Conservation (phyloP, 345 rosid genomes). For the Lepidium aucheri region DNA sequence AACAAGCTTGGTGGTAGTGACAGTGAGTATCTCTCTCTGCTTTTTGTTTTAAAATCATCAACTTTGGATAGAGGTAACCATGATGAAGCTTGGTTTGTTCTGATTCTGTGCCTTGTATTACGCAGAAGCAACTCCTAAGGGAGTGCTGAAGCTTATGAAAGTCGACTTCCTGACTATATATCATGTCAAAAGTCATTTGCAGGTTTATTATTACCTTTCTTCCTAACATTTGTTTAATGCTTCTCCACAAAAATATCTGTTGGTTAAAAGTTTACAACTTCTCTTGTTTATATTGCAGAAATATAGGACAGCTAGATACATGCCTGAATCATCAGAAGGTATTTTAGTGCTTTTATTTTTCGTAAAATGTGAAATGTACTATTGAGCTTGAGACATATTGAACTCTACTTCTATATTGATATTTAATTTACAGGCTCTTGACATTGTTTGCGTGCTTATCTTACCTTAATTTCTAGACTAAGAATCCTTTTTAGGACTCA, state of each 20-base stretch:
- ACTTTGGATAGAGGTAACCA: neutral
- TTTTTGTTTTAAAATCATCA: neutral
- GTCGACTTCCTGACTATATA: conserved; percentile 80
- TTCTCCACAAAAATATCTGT: neutral
- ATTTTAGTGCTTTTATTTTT: neutral
- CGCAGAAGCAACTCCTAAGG: conserved; percentile 92
- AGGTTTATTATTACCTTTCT: conserved; percentile 34
- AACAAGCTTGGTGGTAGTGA: conserved; percentile 80
- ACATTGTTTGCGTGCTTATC: neutral
- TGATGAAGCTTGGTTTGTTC: conserved; percentile 9
- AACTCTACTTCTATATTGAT: neutral
- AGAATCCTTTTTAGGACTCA: neutral
- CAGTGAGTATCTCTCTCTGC: conserved; percentile 31
- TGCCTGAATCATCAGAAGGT: conserved; percentile 79
- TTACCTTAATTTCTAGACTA: neutral
- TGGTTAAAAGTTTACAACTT: neutral
- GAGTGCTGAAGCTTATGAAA: conserved; percentile 81
- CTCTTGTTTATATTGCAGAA: conserved; percentile 46
- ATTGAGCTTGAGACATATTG: neutral
- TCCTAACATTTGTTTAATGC: neutral
- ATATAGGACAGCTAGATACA: conserved; percentile 74
- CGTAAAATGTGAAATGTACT: neutral
- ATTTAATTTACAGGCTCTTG: neutral
- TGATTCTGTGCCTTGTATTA: conserved; percentile 19
- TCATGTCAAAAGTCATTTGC: conserved; percentile 92